Evolutionary conservation across 352 stramenopile genomes (phyloP), one percentile per base, ranked within the genome.

Genomic region (Phytopythium litorale): DNA sequence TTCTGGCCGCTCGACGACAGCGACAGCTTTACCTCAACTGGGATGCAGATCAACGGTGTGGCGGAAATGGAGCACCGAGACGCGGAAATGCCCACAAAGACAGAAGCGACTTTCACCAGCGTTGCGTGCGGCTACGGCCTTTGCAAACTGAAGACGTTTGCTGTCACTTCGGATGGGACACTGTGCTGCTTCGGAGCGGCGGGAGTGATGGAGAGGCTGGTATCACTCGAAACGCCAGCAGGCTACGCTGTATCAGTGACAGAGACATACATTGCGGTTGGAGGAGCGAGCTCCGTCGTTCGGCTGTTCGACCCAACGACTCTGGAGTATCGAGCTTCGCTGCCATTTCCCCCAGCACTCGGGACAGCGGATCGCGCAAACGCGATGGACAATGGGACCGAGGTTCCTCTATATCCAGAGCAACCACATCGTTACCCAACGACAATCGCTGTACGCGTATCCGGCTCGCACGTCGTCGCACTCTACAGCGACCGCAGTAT

Each of bases 401-500:
- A 56, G 1, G 66, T 68, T 43, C 42, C 67, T 13, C 33, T 91
- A n/a, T 78, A 87, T 19, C 79, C 79, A 15, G 70, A 80, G 28
- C 67, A 80, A 4, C 67, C 83, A 21, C 70, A 83, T 67, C 68
- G 81, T 12, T 87, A 90, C 48, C 76, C 85, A 1, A 75, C 84
- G 1, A 72, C 67, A 5, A 73, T 90, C 45, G 85, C 78, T 21
- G 70, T 89, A 0, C 78, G 83, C 18, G 60, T 93, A 23, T 80
- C 81, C 0, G 86, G 81, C 0, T 85, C 78, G 6, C 76, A 89
- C 38, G 72, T 87, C 7, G 65, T 90, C 25, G 76, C 69, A 23
- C 63, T 96, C 11, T 96, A 96, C 64, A 84, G 77, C 33, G 88
- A 96, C 56, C 79, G 80, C 58, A 88, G 78, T 32, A 67, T 96